Base-by-base conservation (phyloP, 805 yeast species). In the Suhomyces sp. region DNA sequence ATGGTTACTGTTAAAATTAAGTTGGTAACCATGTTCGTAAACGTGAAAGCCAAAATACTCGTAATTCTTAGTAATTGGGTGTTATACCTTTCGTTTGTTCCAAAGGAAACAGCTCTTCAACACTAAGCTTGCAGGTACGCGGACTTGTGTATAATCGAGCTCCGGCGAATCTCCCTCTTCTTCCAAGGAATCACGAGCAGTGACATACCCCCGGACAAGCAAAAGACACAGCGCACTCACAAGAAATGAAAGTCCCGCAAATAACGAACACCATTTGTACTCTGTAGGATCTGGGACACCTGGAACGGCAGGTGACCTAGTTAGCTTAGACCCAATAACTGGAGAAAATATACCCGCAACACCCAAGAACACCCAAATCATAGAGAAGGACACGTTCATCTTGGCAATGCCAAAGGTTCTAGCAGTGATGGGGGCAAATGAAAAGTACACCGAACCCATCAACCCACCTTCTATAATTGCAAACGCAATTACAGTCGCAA, bases 401-500 rank as follows among this genome's bases (percentile, higher is more conserved):
- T 58, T 57, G 27, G 48, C 38, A 46, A 63, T 49, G 5, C 68
- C 68, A 36, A 60, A 58, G 23, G 63, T 53, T 38, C 56, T 50
- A 23, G 64, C 52, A 23, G 57, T 46, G n/a, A 64, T 49, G 9
- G 66, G 60, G 7, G 63, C 57, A 13, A 59, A 57, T 23, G 63
- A 59, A 7, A 59, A 64, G 42, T 55, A 64, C 17, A 64, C 52
- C 36, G 62, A 53, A 8, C 67, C 67, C 67, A 64, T 65, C 24
- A 58, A 27, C 33, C 54, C 53, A 13, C 67, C 67, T 47, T 55
- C 51, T 5, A 63, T 24, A 17, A 63, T 17, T 5, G 56, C 56
- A 46, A 54, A 54, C 17, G 17, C 58, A 13, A 61, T 23, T 8
- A 61, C 46, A 19, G 59, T 62, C 38, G 60, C 66, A 33, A 47